phyloP scores from a whole-genome alignment of 805 yeast species.

The Starmerella davenportii region DNA sequence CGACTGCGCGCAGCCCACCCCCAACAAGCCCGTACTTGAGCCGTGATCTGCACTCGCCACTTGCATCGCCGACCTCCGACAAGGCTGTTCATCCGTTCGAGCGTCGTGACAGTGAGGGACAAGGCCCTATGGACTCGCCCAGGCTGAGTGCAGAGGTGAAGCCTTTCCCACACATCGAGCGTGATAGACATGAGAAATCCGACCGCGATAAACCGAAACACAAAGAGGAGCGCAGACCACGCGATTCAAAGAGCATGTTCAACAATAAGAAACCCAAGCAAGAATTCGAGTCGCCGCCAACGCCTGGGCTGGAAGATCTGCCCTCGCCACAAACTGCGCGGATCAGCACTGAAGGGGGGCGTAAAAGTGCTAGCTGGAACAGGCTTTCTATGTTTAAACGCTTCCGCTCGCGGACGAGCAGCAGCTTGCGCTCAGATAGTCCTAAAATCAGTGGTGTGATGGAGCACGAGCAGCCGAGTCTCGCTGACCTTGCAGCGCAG shows the following conservation, averaged over 20 bases:
- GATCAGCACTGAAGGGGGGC: not conserved
- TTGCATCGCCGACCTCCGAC: no score
- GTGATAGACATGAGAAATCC: no score
- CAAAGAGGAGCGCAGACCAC: not conserved
- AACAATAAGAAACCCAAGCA: not conserved
- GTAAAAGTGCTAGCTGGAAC: constrained; percentile 9
- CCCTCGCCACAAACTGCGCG: not conserved
- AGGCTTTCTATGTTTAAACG: constrained; percentile 9
- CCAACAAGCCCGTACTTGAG: no score
- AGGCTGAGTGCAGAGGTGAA: no score
- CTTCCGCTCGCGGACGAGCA: constrained; percentile 11
- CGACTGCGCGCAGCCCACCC: no score
- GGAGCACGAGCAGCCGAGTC: not conserved
- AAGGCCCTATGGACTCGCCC: no score
- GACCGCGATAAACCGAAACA: no score
- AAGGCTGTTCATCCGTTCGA: no score
- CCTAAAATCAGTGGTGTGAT: not conserved
- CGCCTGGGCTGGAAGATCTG: not conserved
- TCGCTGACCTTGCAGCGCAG: constrained; percentile 11
- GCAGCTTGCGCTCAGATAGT: not conserved
- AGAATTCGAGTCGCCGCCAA: not conserved
- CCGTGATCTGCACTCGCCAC: no score
- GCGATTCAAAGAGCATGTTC: not conserved
- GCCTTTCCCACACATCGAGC: not conserved
- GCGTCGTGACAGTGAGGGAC: no score